Conservation (phyloP, 176 grass and related monocot genomes). For the Oryza nivara region DNA sequence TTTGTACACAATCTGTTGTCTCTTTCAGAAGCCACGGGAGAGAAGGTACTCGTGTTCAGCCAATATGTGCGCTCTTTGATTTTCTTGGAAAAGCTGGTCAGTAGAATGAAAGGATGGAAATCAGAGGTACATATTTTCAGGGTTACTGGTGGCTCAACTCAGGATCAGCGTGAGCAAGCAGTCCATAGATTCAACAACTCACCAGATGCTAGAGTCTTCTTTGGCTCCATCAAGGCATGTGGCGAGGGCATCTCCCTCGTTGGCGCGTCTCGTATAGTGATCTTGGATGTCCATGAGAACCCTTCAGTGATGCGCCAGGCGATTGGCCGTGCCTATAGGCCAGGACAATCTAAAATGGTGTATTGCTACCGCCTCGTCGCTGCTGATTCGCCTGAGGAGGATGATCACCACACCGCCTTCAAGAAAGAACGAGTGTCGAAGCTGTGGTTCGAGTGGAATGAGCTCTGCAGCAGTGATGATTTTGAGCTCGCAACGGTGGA, state of each 20-base stretch:
- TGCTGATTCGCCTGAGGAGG: conserved; percentile 63
- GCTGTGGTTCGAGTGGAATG: conserved; percentile 84
- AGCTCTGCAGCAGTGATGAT: conserved; percentile 35
- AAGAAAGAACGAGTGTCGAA: conserved; percentile 72
- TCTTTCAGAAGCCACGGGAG: conserved; percentile 63
- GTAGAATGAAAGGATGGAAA: conserved; percentile 66
- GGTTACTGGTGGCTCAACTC: conserved; percentile 51
- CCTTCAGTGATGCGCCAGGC: conserved; percentile 82
- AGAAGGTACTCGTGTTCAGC: conserved; percentile 81
- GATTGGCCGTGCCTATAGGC: conserved; percentile 72
- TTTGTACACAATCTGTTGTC: conserved; percentile 63
- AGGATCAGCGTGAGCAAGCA: conserved; percentile 56
- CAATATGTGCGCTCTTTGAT: conserved; percentile 66
- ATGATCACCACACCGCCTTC: conserved; percentile 62
- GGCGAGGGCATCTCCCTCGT: conserved; percentile 86
- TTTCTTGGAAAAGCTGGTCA: conserved; percentile 65
- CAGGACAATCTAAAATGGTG: conserved; percentile 69
- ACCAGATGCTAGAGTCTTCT: conserved; percentile 66
- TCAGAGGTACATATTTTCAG: conserved; percentile 57
- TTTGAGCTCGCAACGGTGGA: conserved; percentile 60
- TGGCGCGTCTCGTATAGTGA: conserved; percentile 71
- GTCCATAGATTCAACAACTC: conserved; percentile 77
- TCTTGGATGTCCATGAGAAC: conserved; percentile 86
- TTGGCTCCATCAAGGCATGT: conserved; percentile 88
- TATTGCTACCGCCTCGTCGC: conserved; percentile 73